Percentiles rank a stretch among this genome's conserved stretches.
Evolutionary conservation across 2,329 filamentous ascomycete species (phyloP).

Genomic region (Incumbomyces lentus): DNA sequence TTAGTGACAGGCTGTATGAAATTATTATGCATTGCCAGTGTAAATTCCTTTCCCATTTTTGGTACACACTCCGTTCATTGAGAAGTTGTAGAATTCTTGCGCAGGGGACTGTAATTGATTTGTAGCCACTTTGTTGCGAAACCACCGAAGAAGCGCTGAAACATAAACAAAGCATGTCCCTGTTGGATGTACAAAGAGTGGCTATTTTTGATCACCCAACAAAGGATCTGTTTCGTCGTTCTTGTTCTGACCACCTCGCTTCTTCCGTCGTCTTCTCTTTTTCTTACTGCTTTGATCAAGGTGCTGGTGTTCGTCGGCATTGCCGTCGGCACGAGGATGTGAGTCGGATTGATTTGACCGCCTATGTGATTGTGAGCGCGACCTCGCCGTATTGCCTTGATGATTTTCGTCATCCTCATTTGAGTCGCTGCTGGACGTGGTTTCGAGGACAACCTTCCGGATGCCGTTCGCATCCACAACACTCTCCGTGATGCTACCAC

Average conservation of each 20-base stretch:
- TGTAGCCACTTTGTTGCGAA: no score
- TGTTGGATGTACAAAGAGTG: neutral
- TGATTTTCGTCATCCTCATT: slow-evolving; percentile 24
- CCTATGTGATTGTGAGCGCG: neutral
- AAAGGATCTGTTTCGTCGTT: slow-evolving; percentile 7
- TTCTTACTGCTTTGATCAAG: slow-evolving; percentile 2
- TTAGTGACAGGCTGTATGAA: no score
- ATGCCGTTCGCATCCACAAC: slow-evolving; percentile 64
- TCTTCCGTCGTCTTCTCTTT: slow-evolving; percentile 9
- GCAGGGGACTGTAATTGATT: no score
- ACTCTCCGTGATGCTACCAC: slow-evolving; percentile 70
- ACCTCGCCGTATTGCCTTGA: slow-evolving; percentile 11
- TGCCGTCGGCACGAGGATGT: neutral
- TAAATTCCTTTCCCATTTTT: no score
- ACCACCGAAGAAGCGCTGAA: no score
- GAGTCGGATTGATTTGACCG: neutral
- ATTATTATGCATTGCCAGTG: no score
- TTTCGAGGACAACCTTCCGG: slow-evolving; percentile 65
- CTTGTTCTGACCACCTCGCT: slow-evolving; percentile 4
- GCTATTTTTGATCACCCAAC: slow-evolving; percentile 5
- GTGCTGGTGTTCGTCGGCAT: neutral
- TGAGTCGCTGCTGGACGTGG: slow-evolving; percentile 47
- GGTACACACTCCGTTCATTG: no score
- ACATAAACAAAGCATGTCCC: no score
- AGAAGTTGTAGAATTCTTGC: no score